Evolutionary conservation across 331 rosid genomes (phyloP), one percentile per base, ranked within the genome.

Genomic region (Prunus yedoensis): DNA sequence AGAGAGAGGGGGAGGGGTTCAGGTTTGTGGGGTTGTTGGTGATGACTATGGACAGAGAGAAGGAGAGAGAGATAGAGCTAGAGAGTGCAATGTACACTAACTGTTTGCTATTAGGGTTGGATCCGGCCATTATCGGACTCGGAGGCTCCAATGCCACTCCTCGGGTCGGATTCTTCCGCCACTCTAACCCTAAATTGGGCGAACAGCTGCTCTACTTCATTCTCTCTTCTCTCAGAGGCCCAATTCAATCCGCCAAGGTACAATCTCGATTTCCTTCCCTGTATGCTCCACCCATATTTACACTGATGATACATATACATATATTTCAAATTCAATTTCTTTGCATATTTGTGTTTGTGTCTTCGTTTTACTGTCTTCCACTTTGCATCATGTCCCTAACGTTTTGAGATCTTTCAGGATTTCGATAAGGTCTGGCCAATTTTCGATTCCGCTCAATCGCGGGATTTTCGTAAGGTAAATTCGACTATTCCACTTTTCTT

Each of bases 31-130:
- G 66, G 23, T 52, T 49, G 58, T 17, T 6, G 88, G 92, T 73
- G 81, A 94, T 94, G 97, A 92, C 99, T 86, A 92, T 95, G 99
- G 99, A 92, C 84, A 88, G 99, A 85, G 97, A 95, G 85, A 95
- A 95, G 82, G 99, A 95, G 89, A 84, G 99, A 84, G 99, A 95
- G 87, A 90, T 90, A 46, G 99, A 95, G 90, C 91, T 95, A 0
- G 99, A 95, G 78, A 95, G 97, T 79, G 96, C 99, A 89, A 94
- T 92, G 99, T 94, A 92, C 88, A 94, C 99, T 6, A 94, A 94
- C 88, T 94, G 97, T 67, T 85, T 95, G 89, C 81, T 95, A 3
- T 85, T 95, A 70, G 99, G 99, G 61, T 82, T 95, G 88, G 99
- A 95, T 95, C 99, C 99, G 83, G 89, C 90, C 54, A 80, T 95